Percentiles rank a stretch among this genome's conserved stretches.
Conservation (phyloP, 257 asterid genomes). For the Solanum clarkiae region DNA sequence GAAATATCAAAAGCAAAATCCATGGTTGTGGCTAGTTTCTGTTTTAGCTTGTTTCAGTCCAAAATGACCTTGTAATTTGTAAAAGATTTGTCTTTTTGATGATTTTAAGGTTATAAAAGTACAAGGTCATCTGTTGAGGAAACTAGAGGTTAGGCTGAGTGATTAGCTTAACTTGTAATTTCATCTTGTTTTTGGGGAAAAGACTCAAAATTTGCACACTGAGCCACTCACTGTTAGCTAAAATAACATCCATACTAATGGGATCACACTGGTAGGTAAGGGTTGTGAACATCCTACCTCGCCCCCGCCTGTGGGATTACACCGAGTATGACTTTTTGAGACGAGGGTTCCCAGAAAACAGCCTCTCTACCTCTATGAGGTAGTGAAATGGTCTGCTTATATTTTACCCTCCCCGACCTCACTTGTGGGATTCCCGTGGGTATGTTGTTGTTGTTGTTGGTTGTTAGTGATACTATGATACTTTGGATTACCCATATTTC, state of each 20-base stretch:
- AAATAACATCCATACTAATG: not conserved
- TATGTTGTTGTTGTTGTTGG: not conserved
- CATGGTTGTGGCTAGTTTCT: not conserved
- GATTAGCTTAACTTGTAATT: not conserved
- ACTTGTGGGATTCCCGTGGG: too few relatives aligned
- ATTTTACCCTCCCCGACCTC: too few relatives aligned
- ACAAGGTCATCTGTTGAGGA: not conserved
- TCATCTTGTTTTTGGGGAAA: not conserved
- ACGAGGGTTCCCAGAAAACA: too few relatives aligned
- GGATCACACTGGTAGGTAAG: not conserved
- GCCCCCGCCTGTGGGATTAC: not conserved
- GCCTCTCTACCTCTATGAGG: too few relatives aligned
- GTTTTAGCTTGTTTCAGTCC: not conserved
- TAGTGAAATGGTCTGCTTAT: too few relatives aligned
- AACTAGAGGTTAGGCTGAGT: not conserved
- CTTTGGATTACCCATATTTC: not conserved
- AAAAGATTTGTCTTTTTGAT: not conserved
- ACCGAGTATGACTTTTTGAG: not conserved
- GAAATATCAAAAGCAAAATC: not conserved
- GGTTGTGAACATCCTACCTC: not conserved
- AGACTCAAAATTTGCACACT: not conserved
- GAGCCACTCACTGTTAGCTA: not conserved
- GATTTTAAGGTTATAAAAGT: not conserved
- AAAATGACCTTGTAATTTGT: not conserved
- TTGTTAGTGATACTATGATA: not conserved